Evolutionary conservation across 768 basidiomycete genomes (phyloP).

Genomic region (Suillus sp.): DNA sequence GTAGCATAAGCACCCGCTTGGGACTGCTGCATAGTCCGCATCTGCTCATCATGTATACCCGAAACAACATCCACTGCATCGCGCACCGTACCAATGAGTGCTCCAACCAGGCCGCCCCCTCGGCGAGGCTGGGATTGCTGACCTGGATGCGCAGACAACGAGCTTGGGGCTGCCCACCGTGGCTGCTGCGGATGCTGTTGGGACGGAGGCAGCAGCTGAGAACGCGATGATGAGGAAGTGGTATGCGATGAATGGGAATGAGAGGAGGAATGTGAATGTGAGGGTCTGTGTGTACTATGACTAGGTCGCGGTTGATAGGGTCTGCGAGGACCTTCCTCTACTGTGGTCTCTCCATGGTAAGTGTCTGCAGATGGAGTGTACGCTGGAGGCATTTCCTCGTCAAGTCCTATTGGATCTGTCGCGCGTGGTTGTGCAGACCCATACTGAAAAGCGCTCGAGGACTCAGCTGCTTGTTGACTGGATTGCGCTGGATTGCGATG

Average conservation of each 20-base stretch:
- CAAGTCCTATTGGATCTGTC: slow-evolving; percentile 18
- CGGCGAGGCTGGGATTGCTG: slow-evolving; percentile 14
- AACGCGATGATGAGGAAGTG: background rate
- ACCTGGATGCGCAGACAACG: slow-evolving; percentile 15
- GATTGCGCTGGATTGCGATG: background rate
- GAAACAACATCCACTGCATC: slow-evolving; percentile 34
- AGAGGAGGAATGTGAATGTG: slow-evolving; percentile 15
- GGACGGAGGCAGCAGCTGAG: slow-evolving; percentile 15
- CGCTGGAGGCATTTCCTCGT: slow-evolving; percentile 68
- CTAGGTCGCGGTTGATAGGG: slow-evolving; percentile 52
- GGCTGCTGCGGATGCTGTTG: slow-evolving; percentile 21
- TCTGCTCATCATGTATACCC: slow-evolving; percentile 24
- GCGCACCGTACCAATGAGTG: slow-evolving; percentile 28
- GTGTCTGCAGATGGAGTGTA: slow-evolving; percentile 62
- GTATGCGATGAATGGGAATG: background rate
- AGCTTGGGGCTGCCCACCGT: slow-evolving; percentile 5
- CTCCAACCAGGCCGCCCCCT: slow-evolving; percentile 29
- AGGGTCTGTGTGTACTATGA: slow-evolving; percentile 11
- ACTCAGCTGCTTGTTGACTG: background rate
- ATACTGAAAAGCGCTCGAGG: slow-evolving; percentile 1
- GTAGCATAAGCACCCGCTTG: slow-evolving; percentile 25
- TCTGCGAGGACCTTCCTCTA: slow-evolving; percentile 62
- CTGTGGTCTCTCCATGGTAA: slow-evolving; percentile 57
- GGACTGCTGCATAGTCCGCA: slow-evolving; percentile 16
- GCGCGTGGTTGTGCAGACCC: background rate